Percentiles rank a stretch among this genome's conserved stretches.
phyloP scores from a whole-genome alignment of 768 basidiomycete genomes.

The Trametes cinnabarina region DNA sequence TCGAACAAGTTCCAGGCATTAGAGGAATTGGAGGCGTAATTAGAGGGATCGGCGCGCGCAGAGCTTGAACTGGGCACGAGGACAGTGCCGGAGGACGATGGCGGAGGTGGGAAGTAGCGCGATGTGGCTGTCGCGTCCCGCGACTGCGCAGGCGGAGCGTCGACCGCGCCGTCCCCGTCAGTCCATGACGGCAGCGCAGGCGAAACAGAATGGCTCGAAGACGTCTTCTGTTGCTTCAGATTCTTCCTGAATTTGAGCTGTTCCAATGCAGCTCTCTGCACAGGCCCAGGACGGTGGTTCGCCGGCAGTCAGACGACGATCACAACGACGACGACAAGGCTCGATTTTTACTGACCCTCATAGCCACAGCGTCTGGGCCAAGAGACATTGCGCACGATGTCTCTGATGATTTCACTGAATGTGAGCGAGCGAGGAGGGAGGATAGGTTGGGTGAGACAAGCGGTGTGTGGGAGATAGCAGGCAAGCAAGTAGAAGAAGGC shows the following conservation, averaged over 20 bases:
- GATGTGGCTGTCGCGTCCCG: slow-evolving; percentile 72
- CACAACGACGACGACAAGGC: slow-evolving; percentile 12
- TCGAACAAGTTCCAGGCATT: slow-evolving; percentile 34
- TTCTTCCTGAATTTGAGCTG: slow-evolving; percentile 48
- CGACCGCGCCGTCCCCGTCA: slow-evolving; percentile 19
- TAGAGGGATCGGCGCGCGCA: slow-evolving; percentile 38
- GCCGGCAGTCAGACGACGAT: slow-evolving; percentile 21
- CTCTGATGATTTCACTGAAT: background rate
- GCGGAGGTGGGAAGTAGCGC: slow-evolving; percentile 52
- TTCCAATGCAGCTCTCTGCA: slow-evolving; percentile 44
- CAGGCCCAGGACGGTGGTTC: slow-evolving; percentile 14
- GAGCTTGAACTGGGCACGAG: slow-evolving; percentile 82
- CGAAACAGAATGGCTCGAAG: slow-evolving; percentile 19
- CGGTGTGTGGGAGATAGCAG: slow-evolving; percentile 18
- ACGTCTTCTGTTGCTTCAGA: slow-evolving; percentile 30
- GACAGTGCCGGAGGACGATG: slow-evolving; percentile 52
- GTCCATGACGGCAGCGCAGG: slow-evolving; percentile 23
- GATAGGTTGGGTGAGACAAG: slow-evolving; percentile 7
- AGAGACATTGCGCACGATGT: slow-evolving; percentile 40
- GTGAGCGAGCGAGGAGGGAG: background rate
- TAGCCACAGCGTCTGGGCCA: slow-evolving; percentile 42
- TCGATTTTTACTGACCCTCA: slow-evolving; percentile 47
- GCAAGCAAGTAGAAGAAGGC: slow-evolving; percentile 18
- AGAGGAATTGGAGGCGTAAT: slow-evolving; percentile 37
- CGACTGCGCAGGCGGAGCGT: slow-evolving; percentile 59